Percentiles rank a stretch among this genome's conserved stretches.
Conservation (phyloP, 768 basidiomycete species). For the Russula dissimulans region DNA sequence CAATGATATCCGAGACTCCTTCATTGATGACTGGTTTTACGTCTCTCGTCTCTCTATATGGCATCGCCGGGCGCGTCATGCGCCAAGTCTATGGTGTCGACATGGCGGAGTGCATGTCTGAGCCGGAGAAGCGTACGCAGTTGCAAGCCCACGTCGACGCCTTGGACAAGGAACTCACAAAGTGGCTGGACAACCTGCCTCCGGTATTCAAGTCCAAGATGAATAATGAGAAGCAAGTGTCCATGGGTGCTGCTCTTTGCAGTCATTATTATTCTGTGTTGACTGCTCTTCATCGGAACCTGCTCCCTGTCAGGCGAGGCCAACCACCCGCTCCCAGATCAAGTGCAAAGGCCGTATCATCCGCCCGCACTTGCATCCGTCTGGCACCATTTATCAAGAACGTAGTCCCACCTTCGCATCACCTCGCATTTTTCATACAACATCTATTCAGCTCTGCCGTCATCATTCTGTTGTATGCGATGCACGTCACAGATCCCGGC, state of each 20-base stretch:
- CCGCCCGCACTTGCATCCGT: slow-evolving; percentile 77
- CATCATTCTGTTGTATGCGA: slow-evolving; percentile 75
- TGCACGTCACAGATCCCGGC: slow-evolving; percentile 65
- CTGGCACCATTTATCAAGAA: slow-evolving; percentile 80
- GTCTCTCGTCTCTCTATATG: slow-evolving; percentile 67
- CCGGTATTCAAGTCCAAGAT: slow-evolving; percentile 64
- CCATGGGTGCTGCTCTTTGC: slow-evolving; percentile 78
- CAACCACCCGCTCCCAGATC: slow-evolving; percentile 62
- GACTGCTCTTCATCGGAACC: slow-evolving; percentile 82
- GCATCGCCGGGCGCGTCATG: slow-evolving; percentile 75
- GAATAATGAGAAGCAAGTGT: slow-evolving; percentile 68
- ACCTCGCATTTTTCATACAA: slow-evolving; percentile 84
- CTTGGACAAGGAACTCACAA: slow-evolving; percentile 65
- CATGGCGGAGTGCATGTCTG: slow-evolving; percentile 54
- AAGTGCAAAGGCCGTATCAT: slow-evolving; percentile 69
- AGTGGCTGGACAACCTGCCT: slow-evolving; percentile 80
- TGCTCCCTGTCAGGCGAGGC: slow-evolving; percentile 71
- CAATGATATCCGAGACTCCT: slow-evolving; percentile 43
- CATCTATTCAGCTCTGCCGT: slow-evolving; percentile 84
- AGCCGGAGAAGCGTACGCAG: slow-evolving; percentile 65
- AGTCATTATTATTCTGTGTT: slow-evolving; percentile 85
- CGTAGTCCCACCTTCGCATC: slow-evolving; percentile 76
- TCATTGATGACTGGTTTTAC: slow-evolving; percentile 78
- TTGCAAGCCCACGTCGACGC: slow-evolving; percentile 72
- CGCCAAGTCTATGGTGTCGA: slow-evolving; percentile 79